A percentile compares a stretch with the other conserved stretches of the same genome.
phyloP scores from a whole-genome alignment of 2,329 filamentous ascomycete genomes.

The Tothia fuscella region DNA sequence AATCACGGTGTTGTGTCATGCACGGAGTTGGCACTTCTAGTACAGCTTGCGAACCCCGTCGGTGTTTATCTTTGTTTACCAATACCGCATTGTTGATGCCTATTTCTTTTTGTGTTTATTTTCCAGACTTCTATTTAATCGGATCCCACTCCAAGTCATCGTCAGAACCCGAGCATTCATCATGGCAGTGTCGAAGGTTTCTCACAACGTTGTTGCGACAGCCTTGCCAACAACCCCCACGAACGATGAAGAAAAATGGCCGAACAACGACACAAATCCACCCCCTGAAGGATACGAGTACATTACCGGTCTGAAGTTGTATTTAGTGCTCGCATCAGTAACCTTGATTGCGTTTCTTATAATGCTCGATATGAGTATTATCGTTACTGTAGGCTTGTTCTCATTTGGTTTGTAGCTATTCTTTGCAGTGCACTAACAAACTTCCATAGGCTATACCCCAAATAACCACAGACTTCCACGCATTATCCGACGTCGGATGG shows the following conservation, averaged over 20 bases:
- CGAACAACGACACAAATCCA: not conserved
- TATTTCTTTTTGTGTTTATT: no score
- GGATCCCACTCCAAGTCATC: not conserved
- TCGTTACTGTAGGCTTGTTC: constrained; percentile 17
- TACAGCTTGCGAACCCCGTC: no score
- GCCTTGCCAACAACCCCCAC: not conserved
- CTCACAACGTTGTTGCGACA: not conserved
- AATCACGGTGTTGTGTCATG: no score
- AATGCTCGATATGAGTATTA: constrained; percentile 18
- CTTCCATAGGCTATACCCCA: constrained; percentile 23
- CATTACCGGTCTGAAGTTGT: constrained; percentile 10
- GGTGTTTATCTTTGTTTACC: no score
- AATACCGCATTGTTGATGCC: no score
- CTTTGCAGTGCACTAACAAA: constrained; percentile 15
- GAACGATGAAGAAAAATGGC: not conserved
- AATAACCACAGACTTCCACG: constrained; percentile 30
- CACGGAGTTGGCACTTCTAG: no score
- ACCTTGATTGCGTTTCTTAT: constrained; percentile 17
- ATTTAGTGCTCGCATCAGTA: constrained; percentile 14
- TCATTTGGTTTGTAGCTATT: not conserved
- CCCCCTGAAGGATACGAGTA: no score
- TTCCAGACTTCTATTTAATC: not conserved
- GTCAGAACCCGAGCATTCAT: constrained; percentile 2
- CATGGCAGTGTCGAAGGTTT: not conserved
- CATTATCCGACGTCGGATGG: constrained; percentile 30